These are phyloP conservation scores for Periconia macrospinosa DNA, from an alignment of 2,329 filamentous ascomycete genomes.

Conservation along the genomic window DNA sequence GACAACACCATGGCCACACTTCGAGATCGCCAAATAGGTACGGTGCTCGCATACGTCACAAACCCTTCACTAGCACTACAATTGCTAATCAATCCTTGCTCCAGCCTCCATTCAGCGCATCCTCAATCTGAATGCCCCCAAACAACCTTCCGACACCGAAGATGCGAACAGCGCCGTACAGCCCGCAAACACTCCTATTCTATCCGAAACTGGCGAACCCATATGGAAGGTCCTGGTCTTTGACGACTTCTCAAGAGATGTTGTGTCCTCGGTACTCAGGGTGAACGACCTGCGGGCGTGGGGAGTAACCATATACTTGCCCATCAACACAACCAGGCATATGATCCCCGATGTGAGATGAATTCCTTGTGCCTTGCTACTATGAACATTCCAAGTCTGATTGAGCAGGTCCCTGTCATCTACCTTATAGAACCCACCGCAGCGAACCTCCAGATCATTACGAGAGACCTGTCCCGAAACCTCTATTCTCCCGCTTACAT, in stretches of 20 bases:
- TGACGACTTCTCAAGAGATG: conserved; percentile 86
- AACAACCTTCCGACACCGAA: conserved; percentile 58
- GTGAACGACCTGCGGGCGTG: conserved; percentile 91
- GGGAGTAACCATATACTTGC: conserved; percentile 62
- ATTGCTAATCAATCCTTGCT: conserved; percentile 13
- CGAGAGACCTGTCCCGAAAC: conserved; percentile 79
- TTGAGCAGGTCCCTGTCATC: conserved; percentile 67
- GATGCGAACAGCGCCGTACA: conserved; percentile 62
- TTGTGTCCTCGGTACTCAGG: conserved; percentile 92
- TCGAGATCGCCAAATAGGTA: conserved; percentile 68
- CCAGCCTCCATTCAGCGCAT: conserved; percentile 91
- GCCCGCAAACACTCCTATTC: conserved; percentile 72
- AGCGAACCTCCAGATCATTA: conserved; percentile 80
- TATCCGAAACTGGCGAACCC: conserved; percentile 85
- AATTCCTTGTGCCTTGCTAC: too few species aligned
- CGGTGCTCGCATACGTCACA: neutral
- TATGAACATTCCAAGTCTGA: conserved; percentile 10
- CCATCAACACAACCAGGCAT: conserved; percentile 78
- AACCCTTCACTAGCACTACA: too few species aligned
- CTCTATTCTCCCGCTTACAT: conserved; percentile 92
- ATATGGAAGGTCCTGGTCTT: conserved; percentile 97
- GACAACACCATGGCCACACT: conserved; percentile 47
- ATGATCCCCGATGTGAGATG: conserved; percentile 81
- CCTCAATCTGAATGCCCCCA: conserved; percentile 85
- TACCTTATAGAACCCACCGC: conserved; percentile 91